Conservation (phyloP, 768 basidiomycete species). For the Mycena haematopus region DNA sequence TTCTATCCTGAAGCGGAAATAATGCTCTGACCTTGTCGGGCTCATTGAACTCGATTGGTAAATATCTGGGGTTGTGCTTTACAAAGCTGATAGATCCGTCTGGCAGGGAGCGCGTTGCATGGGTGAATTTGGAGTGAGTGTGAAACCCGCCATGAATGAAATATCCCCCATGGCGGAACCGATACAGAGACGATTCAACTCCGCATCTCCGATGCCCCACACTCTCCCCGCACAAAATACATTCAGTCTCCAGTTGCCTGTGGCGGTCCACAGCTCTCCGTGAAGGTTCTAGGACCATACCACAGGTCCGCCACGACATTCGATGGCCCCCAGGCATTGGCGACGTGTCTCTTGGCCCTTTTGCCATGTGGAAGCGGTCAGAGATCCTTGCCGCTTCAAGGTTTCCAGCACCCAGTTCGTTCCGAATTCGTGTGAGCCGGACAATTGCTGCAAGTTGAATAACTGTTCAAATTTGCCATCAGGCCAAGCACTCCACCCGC, state of each 20-base stretch:
- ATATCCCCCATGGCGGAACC: neutral
- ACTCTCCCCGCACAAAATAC: neutral
- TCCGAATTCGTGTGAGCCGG: no score
- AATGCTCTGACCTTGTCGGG: no score
- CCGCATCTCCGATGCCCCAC: neutral
- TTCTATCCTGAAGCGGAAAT: no score
- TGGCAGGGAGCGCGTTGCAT: no score
- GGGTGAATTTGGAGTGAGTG: slow-evolving; percentile 1
- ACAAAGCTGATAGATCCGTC: no score
- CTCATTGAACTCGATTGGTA: no score
- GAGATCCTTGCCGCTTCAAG: no score
- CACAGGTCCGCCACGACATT: neutral
- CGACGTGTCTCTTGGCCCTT: neutral
- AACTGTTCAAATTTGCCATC: no score
- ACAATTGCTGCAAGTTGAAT: no score
- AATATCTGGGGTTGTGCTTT: no score
- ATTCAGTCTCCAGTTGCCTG: neutral
- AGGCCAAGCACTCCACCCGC: no score
- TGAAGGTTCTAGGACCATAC: neutral
- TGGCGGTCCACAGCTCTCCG: neutral
- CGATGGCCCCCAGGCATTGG: neutral
- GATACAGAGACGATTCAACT: neutral
- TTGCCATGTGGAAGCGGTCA: neutral
- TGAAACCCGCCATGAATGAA: neutral
- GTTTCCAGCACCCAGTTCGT: no score